Conservation (phyloP, 805 yeast genomes). For the Lachancea meyersii region DNA sequence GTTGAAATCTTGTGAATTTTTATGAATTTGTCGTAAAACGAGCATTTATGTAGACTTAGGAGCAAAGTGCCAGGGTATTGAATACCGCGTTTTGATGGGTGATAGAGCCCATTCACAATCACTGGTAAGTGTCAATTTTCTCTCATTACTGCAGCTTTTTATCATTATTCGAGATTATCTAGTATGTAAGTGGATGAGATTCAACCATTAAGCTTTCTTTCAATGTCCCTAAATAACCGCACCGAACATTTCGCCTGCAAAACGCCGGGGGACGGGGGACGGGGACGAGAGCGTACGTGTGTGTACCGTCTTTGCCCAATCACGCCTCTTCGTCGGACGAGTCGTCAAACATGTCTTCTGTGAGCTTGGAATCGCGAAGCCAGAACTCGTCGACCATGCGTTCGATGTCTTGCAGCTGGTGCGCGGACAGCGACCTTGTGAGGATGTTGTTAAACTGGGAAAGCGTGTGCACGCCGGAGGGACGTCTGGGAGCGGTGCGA, state of each 20-base stretch:
- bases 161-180: no score
- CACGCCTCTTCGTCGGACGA: slow-evolving; percentile 27
- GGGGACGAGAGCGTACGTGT: no score
- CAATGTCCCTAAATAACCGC: no score
- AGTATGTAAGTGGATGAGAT: no score
- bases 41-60: no score
- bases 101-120: no score
- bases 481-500: background rate
- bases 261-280: background rate
- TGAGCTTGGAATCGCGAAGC: slow-evolving; percentile 22
- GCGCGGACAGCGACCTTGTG: slow-evolving; percentile 8
- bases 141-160: no score
- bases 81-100: no score
- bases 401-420: slow-evolving; percentile 11
- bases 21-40: no score
- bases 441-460: slow-evolving; percentile 18
- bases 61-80: no score
- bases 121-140: no score
- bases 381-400: slow-evolving; percentile 22
- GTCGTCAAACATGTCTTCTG: slow-evolving; percentile 28
- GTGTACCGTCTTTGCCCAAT: background rate
- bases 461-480: slow-evolving; percentile 3
- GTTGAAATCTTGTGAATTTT: background rate
- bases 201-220: no score
- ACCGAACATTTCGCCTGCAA: background rate